These are phyloP conservation scores for Acanthamoeba royreba DNA, from an alignment of 208 protist genomes.

Conservation along the genomic window DNA sequence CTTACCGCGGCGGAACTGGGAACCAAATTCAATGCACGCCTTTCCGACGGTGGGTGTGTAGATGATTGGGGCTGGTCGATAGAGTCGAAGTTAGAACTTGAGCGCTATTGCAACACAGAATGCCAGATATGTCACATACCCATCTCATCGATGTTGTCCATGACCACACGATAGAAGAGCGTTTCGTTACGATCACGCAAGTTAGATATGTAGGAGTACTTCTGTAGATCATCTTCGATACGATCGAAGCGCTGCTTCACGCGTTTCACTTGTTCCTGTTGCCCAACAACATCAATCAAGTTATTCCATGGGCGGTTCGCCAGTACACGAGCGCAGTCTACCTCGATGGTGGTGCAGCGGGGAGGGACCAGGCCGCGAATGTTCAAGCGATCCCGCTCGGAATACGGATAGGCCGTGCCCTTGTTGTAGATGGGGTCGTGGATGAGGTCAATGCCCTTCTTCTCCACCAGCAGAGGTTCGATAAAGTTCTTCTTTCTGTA, in stretches of 20 bases:
- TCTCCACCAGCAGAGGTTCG: background rate
- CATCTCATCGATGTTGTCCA: conserved; percentile 71
- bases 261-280: background rate
- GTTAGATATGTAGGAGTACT: background rate
- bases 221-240: background rate
- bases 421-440: conserved; percentile 33
- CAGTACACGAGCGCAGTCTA: background rate
- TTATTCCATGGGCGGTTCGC: background rate
- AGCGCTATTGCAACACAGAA: no score
- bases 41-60: conserved; percentile 79
- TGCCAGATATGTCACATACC: no score
- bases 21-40: conserved; percentile 3
- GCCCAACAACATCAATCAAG: background rate
- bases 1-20: background rate
- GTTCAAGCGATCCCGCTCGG: conserved; percentile 17
- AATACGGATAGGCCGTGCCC: background rate
- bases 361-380: background rate
- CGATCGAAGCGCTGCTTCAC: background rate
- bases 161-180: conserved; percentile 74
- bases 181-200: conserved; percentile 74
- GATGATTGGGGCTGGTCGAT: no score
- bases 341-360: conserved; percentile 7
- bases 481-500: background rate
- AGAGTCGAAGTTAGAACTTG: no score
- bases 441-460: background rate